Base-by-base conservation (phyloP, 1,284 basidiomycete genomes). In the Ceratobasidium theobromae region DNA sequence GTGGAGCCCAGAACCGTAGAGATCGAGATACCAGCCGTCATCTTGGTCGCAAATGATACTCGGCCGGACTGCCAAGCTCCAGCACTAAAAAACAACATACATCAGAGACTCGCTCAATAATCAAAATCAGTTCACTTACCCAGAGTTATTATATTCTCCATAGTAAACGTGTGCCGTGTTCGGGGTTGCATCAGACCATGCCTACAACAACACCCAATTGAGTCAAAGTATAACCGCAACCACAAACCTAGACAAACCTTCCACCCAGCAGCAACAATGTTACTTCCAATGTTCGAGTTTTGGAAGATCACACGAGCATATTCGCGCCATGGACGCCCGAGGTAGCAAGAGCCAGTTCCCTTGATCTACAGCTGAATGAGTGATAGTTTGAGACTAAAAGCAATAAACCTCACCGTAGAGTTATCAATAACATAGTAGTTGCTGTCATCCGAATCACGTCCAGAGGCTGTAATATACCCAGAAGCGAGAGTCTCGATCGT, bases 221-320 rank as follows among this genome's bases (percentile, higher is more conserved):
- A n/a, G 5, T n/a, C 43, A 45, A 45, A 6, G 43, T 6, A 45
- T 11, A n/a, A n/a, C n/a, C n/a, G n/a, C n/a, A n/a, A 21, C 18
- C 43, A 45, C 16, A 38, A 38, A 38, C 8, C 35, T 38, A 45
- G 18, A 46, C 54, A 1, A 8, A 58, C 54, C n/a, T 49, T 64
- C 70, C 69, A 71, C 4, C 70, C 70, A 3, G 68, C 68, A 3
- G 66, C 53, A 27, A 65, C 62, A 51, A 66, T 62, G 35, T 70
- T 65, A 28, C 57, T 55, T 4, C 64, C 68, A 23, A 68, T 60
- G 40, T 25, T 62, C n/a, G 43, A 66, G 32, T 70, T 69, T 49
- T 71, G 70, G 49, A 71, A 68, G 8, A 71, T 55, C 9, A 71
- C 70, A 27, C 70, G 69, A 8, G 69, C 70, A 49, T 70, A 70